These are phyloP conservation scores for Pichia eremophila DNA, from an alignment of 805 yeast species.

Conservation along the genomic window DNA sequence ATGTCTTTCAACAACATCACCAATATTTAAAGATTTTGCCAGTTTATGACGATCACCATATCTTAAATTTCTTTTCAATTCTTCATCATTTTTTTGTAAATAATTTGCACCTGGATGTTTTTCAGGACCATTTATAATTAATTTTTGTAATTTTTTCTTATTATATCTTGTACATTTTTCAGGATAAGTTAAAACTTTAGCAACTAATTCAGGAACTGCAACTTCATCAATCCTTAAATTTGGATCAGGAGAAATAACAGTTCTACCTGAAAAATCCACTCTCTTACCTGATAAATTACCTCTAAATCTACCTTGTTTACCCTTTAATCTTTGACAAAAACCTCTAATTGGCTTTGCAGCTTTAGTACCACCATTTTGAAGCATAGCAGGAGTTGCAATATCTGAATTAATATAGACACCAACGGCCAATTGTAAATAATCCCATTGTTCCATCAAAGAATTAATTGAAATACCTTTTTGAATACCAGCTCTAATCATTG, in stretches of 20 bases:
- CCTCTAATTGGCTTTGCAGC: conserved; percentile 83
- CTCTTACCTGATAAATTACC: conserved; percentile 97
- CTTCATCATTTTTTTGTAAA: conserved; percentile 71
- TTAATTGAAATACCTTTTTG: conserved; percentile 91
- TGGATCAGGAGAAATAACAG: conserved; percentile 98
- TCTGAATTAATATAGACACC: conserved; percentile 98
- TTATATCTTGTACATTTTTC: conserved; percentile 90
- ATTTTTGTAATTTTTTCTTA: conserved; percentile 59
- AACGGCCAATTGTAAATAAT: conserved; percentile 84
- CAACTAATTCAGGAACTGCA: conserved; percentile 96
- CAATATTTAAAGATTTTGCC: conserved; percentile 68
- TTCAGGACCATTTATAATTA: conserved; percentile 78
- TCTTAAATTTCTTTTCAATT: conserved; percentile 76
- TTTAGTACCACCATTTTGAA: conserved; percentile 49
- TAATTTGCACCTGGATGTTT: conserved; percentile 96
- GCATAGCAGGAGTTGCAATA: conserved; percentile 70
- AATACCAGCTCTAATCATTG: conserved; percentile 86
- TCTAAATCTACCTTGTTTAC: conserved; percentile 97
- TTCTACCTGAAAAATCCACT: conserved; percentile 96
- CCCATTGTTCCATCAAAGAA: conserved; percentile 98
- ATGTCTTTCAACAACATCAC: conserved; percentile 94
- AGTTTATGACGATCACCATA: conserved; percentile 77
- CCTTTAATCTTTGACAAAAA: conserved; percentile 92
- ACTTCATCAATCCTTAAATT: conserved; percentile 91
- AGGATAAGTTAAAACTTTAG: conserved; percentile 91